Evolutionary conservation across 192 early-diverging fungal species (phyloP), one percentile per base, ranked within the genome.

Genomic region (Entomortierella parvispora): DNA sequence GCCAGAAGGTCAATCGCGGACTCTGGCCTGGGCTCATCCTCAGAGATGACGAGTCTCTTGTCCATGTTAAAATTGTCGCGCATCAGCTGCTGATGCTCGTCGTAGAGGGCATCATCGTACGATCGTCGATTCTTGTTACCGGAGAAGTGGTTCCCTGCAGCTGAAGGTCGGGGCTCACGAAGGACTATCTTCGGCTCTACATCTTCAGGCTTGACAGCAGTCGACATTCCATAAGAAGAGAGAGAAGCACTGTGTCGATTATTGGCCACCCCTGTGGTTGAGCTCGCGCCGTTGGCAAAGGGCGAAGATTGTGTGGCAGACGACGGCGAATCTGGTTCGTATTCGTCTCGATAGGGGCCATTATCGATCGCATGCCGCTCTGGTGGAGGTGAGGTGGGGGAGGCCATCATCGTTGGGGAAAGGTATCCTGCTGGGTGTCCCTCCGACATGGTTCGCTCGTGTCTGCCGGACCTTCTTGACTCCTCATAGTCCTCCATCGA

Each of bases 1-100:
- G 72, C 72, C 5, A 77, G 43, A 18, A 77, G 59, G 33, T 77
- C 72, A n/a, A 77, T 77, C 15, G 65, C 72, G 32, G 72, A 77
- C 40, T 77, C 72, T 4, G 72, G 65, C 50, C 72, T 37, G 33
- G 72, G 58, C 40, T 77, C 72, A 14, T 77, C 72, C 51, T 77
- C 72, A 6, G 65, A 58, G 20, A 77, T 77, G 40, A 77, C 72
- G 0, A 77, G 63, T 23, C 65, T 44, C 26, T 55, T 68, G 17
- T 77, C 72, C 72, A 77, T 77, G 45, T 77, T 77, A 50, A 77
- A 77, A 40, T 50, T 77, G 25, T 77, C 72, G 31, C 65, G 65
- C 65, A 77, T 68, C 51, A 75, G 48, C 34, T 67, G 71, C 26
- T 75, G 71, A 33, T 77, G 59, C 44, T 77, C 72, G 11, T 77